Evolutionary conservation across 345 rosid genomes (phyloP), one percentile per base, ranked within the genome.

Genomic region (Melaleuca quinquenervia): DNA sequence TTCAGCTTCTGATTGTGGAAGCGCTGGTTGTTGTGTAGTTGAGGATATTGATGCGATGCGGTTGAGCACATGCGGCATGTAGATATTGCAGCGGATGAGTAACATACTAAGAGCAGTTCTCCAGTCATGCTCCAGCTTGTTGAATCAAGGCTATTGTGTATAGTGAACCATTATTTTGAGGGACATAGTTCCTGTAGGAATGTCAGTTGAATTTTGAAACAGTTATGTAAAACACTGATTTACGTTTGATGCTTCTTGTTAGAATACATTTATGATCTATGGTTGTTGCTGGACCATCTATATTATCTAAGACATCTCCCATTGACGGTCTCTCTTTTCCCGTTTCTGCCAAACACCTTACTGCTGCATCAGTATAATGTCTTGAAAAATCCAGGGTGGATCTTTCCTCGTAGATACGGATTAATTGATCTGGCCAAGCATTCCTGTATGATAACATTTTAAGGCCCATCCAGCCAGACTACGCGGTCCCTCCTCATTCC

Each of bases 271-370:
- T 70, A 8, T 70, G 78, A 8, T 32, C 78, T 32, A 32, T 32
- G 48, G 24, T 64, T 32, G 22, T 64, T 64, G 45, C 22, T 64
- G 32, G 44, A 64, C 76, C 76, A 64, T 64, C 32, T 64, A 18
- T 24, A 16, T 14, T 32, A 32, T 32, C 78, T 18, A 36, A 29
- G 13, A 85, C 90, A 58, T 88, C 87, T 24, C 86, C 87, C 82
- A 86, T 86, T 1, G 83, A 74, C 14, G 87, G 86, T n/a, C 91
- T 84, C 21, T 85, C 87, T 49, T 60, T 26, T 36, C 88, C 88
- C 41, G 50, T 82, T 4, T 62, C 86, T 32, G 85, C 91, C 82
- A 83, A 62, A 80, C 90, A 86, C 58, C 80, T 86, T 16, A 8
- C 48, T 8, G 85, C 85, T 5, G 80, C 27, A 50, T 85, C 87